These are phyloP conservation scores for Prunella vulgaris DNA, from an alignment of 257 asterid genomes.

Conservation along the genomic window DNA sequence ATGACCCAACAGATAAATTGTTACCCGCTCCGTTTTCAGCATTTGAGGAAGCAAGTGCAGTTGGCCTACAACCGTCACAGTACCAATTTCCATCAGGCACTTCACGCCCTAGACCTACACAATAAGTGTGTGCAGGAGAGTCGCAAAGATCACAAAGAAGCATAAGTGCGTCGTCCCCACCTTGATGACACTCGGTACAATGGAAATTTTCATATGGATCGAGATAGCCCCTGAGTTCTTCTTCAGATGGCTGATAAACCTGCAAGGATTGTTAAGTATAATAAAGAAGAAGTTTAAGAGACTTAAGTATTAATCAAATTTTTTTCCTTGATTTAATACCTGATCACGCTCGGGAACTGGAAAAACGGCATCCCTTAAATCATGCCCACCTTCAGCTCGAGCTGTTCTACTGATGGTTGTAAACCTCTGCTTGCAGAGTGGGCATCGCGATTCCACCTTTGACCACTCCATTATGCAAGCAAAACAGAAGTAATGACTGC, in stretches of 20 bases:
- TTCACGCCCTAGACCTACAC: constrained; percentile 81
- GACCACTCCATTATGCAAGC: constrained; percentile 98
- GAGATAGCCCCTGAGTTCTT: constrained; percentile 76
- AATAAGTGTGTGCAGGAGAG: constrained; percentile 83
- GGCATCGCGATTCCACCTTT: constrained; percentile 93
- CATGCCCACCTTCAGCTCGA: constrained; percentile 44
- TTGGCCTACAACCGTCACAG: constrained; percentile 88
- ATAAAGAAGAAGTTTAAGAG: background rate
- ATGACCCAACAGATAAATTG: constrained; percentile 34
- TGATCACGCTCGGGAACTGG: constrained; percentile 86
- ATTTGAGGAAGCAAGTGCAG: constrained; percentile 50
- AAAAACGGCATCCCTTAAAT: constrained; percentile 47
- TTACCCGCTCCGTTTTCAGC: constrained; percentile 40
- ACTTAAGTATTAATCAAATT: no score
- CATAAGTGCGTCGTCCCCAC: constrained; percentile 88
- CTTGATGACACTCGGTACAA: constrained; percentile 73
- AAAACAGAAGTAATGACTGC: constrained; percentile 89
- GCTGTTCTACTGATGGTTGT: constrained; percentile 57
- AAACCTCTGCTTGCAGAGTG: constrained; percentile 89
- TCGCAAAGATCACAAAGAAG: constrained; percentile 90
- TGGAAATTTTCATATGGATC: constrained; percentile 72
- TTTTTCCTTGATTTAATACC: constrained; percentile 31
- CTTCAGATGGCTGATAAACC: constrained; percentile 98
- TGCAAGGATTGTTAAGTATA: constrained; percentile 17
- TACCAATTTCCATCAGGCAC: constrained; percentile 98